Conservation (phyloP, 2,329 filamentous ascomycete genomes). For the Myriosclerotinia duriaeana region DNA sequence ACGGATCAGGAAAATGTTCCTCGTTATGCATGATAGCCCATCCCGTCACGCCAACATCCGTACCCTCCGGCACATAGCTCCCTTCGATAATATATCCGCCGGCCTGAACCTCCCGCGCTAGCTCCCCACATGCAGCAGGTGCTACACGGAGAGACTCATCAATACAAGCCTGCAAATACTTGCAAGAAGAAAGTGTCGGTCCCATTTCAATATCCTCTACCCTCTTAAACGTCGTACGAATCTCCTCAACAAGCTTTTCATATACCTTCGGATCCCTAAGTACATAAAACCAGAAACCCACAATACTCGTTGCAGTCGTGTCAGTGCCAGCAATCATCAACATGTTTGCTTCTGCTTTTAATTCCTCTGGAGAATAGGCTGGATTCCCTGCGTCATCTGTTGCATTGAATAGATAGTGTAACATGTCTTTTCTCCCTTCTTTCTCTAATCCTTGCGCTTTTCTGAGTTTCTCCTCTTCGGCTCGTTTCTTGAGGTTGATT, state of each 20-base stretch:
- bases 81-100: conserved; percentile 36
- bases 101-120: conserved; percentile 27
- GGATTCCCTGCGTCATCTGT: conserved; percentile 93
- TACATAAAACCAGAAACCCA: conserved; percentile 6
- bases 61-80: conserved; percentile 43
- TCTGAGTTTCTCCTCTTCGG: not conserved
- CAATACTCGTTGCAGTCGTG: not conserved
- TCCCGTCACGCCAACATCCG: conserved; percentile 46
- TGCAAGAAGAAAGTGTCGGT: not conserved
- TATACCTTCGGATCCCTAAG: not conserved
- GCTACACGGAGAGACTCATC: not conserved
- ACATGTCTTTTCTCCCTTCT: not conserved
- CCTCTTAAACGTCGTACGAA: not conserved
- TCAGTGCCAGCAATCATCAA: not conserved
- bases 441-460: not conserved
- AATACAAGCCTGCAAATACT: conserved; percentile 8
- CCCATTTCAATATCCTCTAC: not conserved
- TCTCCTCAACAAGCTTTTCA: not conserved
- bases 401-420: conserved; percentile 75
- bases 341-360: not conserved
- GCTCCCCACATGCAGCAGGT: not conserved
- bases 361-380: conserved; percentile 41
- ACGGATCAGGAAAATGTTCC: conserved; percentile 46
- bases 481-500: not conserved
- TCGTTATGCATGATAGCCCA: conserved; percentile 49